Evolutionary conservation across 1,284 basidiomycete genomes (phyloP), one percentile per base, ranked within the genome.

Genomic region (Cystobasidium pallidum): DNA sequence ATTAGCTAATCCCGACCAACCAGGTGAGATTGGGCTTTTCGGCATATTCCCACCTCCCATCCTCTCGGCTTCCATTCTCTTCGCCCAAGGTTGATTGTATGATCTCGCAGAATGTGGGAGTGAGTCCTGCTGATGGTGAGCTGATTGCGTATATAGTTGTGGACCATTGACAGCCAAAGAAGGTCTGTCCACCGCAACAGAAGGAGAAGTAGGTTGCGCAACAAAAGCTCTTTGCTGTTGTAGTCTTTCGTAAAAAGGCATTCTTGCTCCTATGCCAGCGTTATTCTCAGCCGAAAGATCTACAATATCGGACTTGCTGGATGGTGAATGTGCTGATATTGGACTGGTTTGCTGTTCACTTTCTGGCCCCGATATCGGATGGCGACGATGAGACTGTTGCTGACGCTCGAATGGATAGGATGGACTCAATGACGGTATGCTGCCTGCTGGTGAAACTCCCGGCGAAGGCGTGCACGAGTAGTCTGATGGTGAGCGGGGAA

Each of bases 221-320:
- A 36, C 30, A 19, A 36, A 39, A 51, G 43, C 28, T 39, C 47
- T 65, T 39, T 57, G 17, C n/a, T 55, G 67, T 43, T 71, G 68
- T 28, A 63, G 32, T 47, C 59, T 71, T 41, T 71, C 68, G 51
- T 63, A 71, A 55, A 71, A 71, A 2, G 68, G 68, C 59, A 71
- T 28, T 19, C 68, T 47, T 3, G 68, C 68, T 21, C 68, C 68
- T 52, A 71, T 71, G 11, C 68, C 68, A 21, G 68, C 68, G 39
- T 71, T 71, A 41, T 71, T 71, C 15, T 49, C 51, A 24, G 49
- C 54, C 10, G 68, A 49, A 4, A 49, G 57, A 39, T 47, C 34
- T 51, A 51, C 49, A n/a, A 15, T 28, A 13, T 58, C 55, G 26
- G 52, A 57, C 32, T 39, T 34, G 36, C 36, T 39, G 6, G 36